Conservation (phyloP, 345 rosid genomes). For the Trapa incisa region DNA sequence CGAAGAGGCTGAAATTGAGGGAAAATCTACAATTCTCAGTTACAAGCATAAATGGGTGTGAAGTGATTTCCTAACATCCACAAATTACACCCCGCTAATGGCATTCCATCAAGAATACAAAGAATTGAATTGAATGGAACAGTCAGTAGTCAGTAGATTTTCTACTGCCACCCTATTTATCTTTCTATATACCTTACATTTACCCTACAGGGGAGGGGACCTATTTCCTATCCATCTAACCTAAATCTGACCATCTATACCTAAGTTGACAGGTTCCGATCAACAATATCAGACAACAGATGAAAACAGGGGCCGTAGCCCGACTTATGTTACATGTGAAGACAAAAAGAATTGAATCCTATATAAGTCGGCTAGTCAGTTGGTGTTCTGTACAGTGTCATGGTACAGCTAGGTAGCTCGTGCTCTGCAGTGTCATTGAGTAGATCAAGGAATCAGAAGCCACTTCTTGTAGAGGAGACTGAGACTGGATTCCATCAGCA, state of each 20-base stretch:
- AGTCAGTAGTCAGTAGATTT: background rate
- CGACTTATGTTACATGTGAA: slow-evolving; percentile 27
- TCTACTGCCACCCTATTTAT: slow-evolving; percentile 2
- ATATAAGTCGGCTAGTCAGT: slow-evolving; percentile 36
- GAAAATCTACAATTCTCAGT: no score
- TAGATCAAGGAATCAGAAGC: slow-evolving; percentile 18
- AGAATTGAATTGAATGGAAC: background rate
- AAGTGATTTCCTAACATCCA: no score
- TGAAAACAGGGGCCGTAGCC: background rate
- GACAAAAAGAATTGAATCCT: slow-evolving; percentile 27
- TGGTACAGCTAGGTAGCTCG: slow-evolving; percentile 24
- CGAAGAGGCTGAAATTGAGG: no score
- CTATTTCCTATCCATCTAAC: slow-evolving; percentile 22
- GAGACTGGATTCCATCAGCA: background rate
- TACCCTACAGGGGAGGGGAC: slow-evolving; percentile 2
- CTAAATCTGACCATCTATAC: slow-evolving; percentile 33
- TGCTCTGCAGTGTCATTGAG: slow-evolving; percentile 6
- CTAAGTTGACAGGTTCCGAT: slow-evolving; percentile 17
- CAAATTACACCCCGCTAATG: background rate
- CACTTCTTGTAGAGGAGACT: background rate
- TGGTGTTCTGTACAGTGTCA: slow-evolving; percentile 31
- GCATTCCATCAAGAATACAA: background rate
- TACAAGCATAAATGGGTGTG: no score
- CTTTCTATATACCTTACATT: background rate
- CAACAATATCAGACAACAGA: slow-evolving; percentile 16